Base-by-base conservation (phyloP, 1,284 basidiomycete species). In the Erythrobasidium hasegawianum region DNA sequence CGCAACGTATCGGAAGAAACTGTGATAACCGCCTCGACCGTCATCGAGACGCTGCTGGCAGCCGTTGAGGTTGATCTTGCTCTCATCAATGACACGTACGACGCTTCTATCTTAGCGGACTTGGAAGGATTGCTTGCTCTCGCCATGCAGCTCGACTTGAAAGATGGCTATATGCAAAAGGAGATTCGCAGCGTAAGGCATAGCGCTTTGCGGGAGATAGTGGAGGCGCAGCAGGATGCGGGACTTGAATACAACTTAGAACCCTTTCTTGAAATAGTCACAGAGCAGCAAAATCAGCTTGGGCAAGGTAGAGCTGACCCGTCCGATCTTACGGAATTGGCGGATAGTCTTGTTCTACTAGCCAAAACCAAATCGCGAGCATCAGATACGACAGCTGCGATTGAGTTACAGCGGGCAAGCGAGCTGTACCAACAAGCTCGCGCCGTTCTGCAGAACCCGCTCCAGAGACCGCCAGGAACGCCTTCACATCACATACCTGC, bases 31-130 rank as follows among this genome's bases (percentile, higher is more conserved):
- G 45, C 61, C 9, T 56, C 61, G 9, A 56, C 53, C 3, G 41
- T 64, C 41, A 57, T 64, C 27, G 61, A 64, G 24, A 64, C 53
- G 14, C 40, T 64, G 10, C 22, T 64, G 20, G 26, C 61, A 5
- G 54, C 54, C 2, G 16, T 64, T 14, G 53, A 57, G n/a, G 54
- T 53, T 2, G 38, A 41, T n/a, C 14, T 64, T 1, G 55, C 61
- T 11, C 24, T 64, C 8, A 39, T 54, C 1, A 41, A 56, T 26
- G 18, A 52, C 2, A 49, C 53, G 4, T 33, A 33, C 33, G 29
- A 41, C 14, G 7, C 16, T 5, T 14, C 29, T 16, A 16, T 26
- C 5, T 40, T 27, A 10, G 24, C 7, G 8, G 54, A 64, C 11
- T 16, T 64, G 3, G 27, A 20, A 13, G 14, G 5, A 9, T 20